Percentiles rank a stretch among this genome's conserved stretches.
These are phyloP conservation scores for Citrullus colocynthis DNA, from an alignment of 306 rosid genomes.

Conservation along the genomic window DNA sequence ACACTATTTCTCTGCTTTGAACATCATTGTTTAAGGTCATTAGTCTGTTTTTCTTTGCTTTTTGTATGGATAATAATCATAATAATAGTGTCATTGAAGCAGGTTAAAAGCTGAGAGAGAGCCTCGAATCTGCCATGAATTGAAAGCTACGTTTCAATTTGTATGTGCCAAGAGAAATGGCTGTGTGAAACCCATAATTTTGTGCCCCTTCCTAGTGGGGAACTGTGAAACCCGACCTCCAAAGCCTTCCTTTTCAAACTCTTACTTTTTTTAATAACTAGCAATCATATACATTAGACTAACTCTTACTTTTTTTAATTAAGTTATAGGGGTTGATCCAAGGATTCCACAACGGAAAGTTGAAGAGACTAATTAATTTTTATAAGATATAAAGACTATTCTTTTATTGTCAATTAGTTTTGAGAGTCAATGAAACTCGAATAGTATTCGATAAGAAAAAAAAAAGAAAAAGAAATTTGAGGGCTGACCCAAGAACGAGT, in stretches of 20 bases:
- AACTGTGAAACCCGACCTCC: slow-evolving; percentile 16
- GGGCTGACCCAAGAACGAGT: no score
- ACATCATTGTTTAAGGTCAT: neutral
- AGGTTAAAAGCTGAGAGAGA: neutral
- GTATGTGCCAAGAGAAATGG: slow-evolving; percentile 15
- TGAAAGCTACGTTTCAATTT: slow-evolving; percentile 18
- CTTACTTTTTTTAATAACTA: neutral
- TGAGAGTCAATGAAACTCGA: no score
- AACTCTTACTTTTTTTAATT: neutral
- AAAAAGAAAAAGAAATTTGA: no score
- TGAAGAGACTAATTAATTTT: no score
- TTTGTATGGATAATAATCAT: neutral
- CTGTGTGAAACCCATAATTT: slow-evolving; percentile 24
- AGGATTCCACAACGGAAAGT: no score
- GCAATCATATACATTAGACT: neutral
- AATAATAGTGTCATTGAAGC: neutral
- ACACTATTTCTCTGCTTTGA: neutral
- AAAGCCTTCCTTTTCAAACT: slow-evolving; percentile 11
- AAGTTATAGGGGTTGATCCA: no score
- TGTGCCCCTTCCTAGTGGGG: slow-evolving; percentile 7
- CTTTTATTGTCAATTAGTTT: no score
- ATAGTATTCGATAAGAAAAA: no score
- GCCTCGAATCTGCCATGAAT: slow-evolving; percentile 19
- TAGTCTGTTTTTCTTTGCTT: neutral
- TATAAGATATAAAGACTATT: no score